Evolutionary conservation across 2,329 filamentous ascomycete species (phyloP), one percentile per base, ranked within the genome.

Genomic region (Cladosporium sp.): DNA sequence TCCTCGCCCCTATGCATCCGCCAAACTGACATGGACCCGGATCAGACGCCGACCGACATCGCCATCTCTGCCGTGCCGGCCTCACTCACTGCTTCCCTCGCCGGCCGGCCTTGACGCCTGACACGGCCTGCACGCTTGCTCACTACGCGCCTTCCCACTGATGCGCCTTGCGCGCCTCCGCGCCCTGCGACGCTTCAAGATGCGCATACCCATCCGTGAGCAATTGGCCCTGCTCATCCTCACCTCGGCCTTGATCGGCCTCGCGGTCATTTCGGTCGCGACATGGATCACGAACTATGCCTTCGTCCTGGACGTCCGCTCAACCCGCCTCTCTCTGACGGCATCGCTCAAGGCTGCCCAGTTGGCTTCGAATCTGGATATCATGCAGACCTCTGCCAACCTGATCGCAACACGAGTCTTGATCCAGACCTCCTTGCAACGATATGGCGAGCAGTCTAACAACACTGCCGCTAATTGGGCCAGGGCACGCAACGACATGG

Each of bases 261-360:
- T 95, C 56, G 82, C 85, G 52, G 83, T 95, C 56, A 79, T 95
- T 56, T 83, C 89, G 13, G 80, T 95, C 57, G 88, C 90, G 62
- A 87, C 85, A 67, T 77, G 74, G 74, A 66, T 76, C 56, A 82
- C 82, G 51, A 84, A 80, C 57, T 78, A 83, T 64, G 72, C 74
- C 55, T 84, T 85, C 60, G 80, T 85, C 19, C 72, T 83, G 32
- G 68, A 67, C 46, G 75, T 85, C 52, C 74, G 77, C 68, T 76
- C 68, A 3, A 58, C 59, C 48, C 80, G 84, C 48, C 80, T 96
- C 44, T 75, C 83, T 22, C 77, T 95, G 56, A 89, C 89, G 1
- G 91, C 91, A 6, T 90, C 87, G 2, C 82, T 95, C 65, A 95
- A 95, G 69, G 86, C 90, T 16, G 84, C 87, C 31, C 86, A 92